Evolutionary conservation across 2,329 filamentous ascomycete species (phyloP).

Genomic region (Aspergillus amoenus): DNA sequence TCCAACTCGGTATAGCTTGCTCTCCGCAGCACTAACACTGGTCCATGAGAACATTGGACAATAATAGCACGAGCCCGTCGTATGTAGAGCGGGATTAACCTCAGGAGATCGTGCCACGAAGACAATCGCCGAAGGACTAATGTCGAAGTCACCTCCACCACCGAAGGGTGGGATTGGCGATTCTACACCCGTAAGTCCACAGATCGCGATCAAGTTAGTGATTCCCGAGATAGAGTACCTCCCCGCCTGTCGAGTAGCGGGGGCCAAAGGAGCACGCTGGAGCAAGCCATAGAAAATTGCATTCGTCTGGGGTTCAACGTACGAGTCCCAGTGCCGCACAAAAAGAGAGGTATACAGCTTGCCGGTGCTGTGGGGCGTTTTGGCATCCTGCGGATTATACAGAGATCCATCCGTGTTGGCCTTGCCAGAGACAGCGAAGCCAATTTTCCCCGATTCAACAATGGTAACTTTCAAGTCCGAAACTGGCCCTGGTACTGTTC

Average conservation of each 20-base stretch:
- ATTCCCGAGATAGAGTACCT: slow-evolving; percentile 42
- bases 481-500: slow-evolving; percentile 46
- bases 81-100: slow-evolving; percentile 48
- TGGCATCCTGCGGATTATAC: slow-evolving; percentile 51
- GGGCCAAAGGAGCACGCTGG: slow-evolving; percentile 38
- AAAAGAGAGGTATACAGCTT: slow-evolving; percentile 52
- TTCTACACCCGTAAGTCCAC: slow-evolving; percentile 42
- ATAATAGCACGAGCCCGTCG: slow-evolving; percentile 47
- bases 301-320: slow-evolving; percentile 50
- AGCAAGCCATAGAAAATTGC: slow-evolving; percentile 52
- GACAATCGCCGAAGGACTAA: slow-evolving; percentile 45
- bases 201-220: slow-evolving; percentile 44
- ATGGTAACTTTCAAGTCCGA: slow-evolving; percentile 47
- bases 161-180: slow-evolving; percentile 51
- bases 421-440: slow-evolving; percentile 49
- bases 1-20: slow-evolving; percentile 34
- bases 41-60: slow-evolving; percentile 45
- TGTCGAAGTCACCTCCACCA: slow-evolving; percentile 47
- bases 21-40: slow-evolving; percentile 30
- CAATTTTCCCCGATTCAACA: slow-evolving; percentile 43
- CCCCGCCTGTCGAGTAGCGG: slow-evolving; percentile 37
- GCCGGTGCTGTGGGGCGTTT: slow-evolving; percentile 47
- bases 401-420: slow-evolving; percentile 49
- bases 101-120: slow-evolving; percentile 49
- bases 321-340: slow-evolving; percentile 56